A percentile compares a stretch with the other conserved stretches of the same genome.
Evolutionary conservation across 805 yeast species (phyloP).

Genomic region (Schwanniomyces vanrijiae): DNA sequence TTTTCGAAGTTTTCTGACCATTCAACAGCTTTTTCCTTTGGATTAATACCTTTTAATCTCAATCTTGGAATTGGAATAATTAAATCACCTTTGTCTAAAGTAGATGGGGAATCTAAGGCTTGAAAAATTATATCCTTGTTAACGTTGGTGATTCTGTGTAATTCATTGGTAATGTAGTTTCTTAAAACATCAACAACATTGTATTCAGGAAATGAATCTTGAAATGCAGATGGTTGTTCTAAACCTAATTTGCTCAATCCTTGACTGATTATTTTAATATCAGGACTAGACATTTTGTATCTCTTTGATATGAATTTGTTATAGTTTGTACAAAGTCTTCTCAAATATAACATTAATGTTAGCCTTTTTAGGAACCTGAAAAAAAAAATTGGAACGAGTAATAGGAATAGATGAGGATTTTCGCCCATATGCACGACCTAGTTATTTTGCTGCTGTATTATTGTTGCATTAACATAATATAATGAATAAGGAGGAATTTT

Average conservation of each 20-base stretch:
- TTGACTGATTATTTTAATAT: slow-evolving; percentile 30
- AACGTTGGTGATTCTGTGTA: slow-evolving; percentile 72
- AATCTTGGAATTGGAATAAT: slow-evolving; percentile 89
- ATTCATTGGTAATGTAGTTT: slow-evolving; percentile 81
- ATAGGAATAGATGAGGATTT: background rate
- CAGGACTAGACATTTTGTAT: slow-evolving; percentile 5
- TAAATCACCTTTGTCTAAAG: slow-evolving; percentile 89
- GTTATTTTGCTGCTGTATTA: background rate
- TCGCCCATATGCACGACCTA: background rate
- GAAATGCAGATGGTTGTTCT: slow-evolving; percentile 39
- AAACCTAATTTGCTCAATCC: slow-evolving; percentile 38
- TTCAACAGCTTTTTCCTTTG: slow-evolving; percentile 68
- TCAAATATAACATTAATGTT: slow-evolving; percentile 4
- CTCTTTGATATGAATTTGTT: slow-evolving; percentile 1
- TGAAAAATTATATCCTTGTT: slow-evolving; percentile 69
- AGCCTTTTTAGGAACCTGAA: background rate
- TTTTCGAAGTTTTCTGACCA: slow-evolving; percentile 79
- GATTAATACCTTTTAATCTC: slow-evolving; percentile 74
- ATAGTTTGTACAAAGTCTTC: slow-evolving; percentile 4
- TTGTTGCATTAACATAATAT: background rate
- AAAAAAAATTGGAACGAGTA: slow-evolving; percentile 1
- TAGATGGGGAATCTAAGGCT: slow-evolving; percentile 84
- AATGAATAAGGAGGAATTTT: background rate
- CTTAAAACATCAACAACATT: slow-evolving; percentile 88
- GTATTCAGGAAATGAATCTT: slow-evolving; percentile 69